Base-by-base conservation (phyloP, 163 green algal genomes). In the Volvox carteri region DNA sequence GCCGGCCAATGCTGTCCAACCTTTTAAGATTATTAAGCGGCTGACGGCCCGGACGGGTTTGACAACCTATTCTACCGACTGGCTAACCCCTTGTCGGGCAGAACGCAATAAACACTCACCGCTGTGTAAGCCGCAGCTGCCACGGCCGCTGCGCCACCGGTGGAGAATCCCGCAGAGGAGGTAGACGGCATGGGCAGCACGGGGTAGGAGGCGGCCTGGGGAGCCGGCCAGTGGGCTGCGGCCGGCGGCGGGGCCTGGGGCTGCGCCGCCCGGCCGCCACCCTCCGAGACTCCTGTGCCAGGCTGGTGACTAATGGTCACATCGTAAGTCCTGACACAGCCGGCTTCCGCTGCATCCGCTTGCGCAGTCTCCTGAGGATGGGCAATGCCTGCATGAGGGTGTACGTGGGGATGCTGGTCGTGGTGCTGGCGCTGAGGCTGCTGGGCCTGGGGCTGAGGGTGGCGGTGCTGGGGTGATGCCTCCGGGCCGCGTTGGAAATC, bases 281-380 rank as follows among this genome's bases (percentile, higher is more conserved):
- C 65, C 65, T 44, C 65, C 30, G 65, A 33, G 9, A 16, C 12
- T 4, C 21, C 44, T 6, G 44, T 25, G 16, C 73, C 73, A 28
- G 50, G 83, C 12, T 62, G 78, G 5, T 67, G 67, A 52, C 83
- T 88, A 37, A 88, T 52, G 4, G 39, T 81, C 11, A 88, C 83
- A 44, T 88, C 83, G 37, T 83, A 88, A 4, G 68, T 48, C 35
- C 68, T 33, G 46, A 72, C 46, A 19, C 12, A 21, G 19, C 23
- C 33, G 23, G 1, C 52, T 46, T 56, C 67, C 60, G 28, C 60
- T 37, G 60, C 60, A 33, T 72, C n/a, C 60, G 3, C 72, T 72
- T 16, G 2, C 23, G 19, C 18, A 35, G 67, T 9, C 35, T 76
- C 67, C 25, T n/a, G n/a, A 19, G 60, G 23, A 30, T 72, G 60